Base-by-base conservation (phyloP, 148 eudicot genomes). In the Agrostemma githago region DNA sequence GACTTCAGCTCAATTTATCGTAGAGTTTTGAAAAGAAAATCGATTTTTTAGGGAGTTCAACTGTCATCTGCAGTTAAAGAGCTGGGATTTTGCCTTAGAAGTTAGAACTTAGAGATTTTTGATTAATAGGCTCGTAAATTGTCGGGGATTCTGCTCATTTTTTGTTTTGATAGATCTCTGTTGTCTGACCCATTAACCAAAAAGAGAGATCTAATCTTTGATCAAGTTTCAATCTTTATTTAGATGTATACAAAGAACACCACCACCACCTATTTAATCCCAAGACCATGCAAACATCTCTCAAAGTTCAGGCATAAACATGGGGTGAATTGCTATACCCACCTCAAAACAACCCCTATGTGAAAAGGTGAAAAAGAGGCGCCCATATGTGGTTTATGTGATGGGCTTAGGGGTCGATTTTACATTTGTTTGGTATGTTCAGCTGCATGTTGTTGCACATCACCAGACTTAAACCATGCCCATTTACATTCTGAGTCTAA, bases 391-490 rank as follows among this genome's bases (percentile, higher is more conserved):
- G 79, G 81, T 77, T 80, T 81, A 21, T 88, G 89, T 76, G 60
- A 61, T 70, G 91, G 87, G 71, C 57, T 58, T 74, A 74, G 70
- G 37, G 91, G 89, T 60, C 82, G 91, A 84, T 71, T 86, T 72
- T 86, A 75, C 68, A 81, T 81, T 53, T 88, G 92, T 67, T 83
- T 88, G 83, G 80, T 86, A 67, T 88, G 92, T 61, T 88, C 86
- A 2, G 76, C 83, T 37, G 75, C 84, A n/a, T 83, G 78, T 9
- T 88, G 92, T 70, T 84, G 72, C 60, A 46, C 34, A 37, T 68
- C 77, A 5, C 70, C 85, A 37, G 88, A 82, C 62, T 80, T 84
- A 53, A 83, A 86, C 63, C 89, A 88, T 56, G 79, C 84, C 65
- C 85, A 79, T 82, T 76, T 80, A 62, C 92, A 86, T n/a, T n/a